Conservation (phyloP, 2,329 filamentous ascomycete genomes). For the Penicillium sp. region DNA sequence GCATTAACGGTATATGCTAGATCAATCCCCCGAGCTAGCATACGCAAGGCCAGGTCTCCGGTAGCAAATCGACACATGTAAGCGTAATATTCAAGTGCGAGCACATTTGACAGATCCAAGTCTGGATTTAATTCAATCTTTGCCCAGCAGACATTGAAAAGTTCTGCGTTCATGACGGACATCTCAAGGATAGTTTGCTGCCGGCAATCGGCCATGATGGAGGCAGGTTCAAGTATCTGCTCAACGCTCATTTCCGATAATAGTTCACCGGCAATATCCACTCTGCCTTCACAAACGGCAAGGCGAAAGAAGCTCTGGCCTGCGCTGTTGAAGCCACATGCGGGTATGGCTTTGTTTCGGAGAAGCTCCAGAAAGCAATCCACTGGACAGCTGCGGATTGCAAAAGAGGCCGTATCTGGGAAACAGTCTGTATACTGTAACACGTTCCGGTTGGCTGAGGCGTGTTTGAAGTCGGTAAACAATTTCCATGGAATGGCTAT, state of each 20-base stretch:
- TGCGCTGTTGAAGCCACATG: neutral
- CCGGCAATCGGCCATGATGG: neutral
- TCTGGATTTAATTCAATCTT: neutral
- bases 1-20: neutral
- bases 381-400: neutral
- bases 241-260: neutral
- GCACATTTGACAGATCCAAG: neutral
- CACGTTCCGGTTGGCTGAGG: neutral
- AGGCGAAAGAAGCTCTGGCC: neutral
- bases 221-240: neutral
- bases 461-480: neutral
- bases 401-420: neutral
- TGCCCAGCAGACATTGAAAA: neutral
- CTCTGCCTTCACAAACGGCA: neutral
- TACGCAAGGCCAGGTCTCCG: neutral
- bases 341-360: neutral
- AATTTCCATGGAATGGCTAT: neutral
- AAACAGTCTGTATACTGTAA: neutral
- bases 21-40: neutral
- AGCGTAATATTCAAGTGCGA: neutral
- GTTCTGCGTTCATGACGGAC: neutral
- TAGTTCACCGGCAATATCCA: neutral
- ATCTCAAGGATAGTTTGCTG: neutral
- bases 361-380: neutral
- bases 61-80: neutral